These are phyloP conservation scores for Aspergillus alliaceus DNA, from an alignment of 2,329 filamentous ascomycete species.

Conservation along the genomic window DNA sequence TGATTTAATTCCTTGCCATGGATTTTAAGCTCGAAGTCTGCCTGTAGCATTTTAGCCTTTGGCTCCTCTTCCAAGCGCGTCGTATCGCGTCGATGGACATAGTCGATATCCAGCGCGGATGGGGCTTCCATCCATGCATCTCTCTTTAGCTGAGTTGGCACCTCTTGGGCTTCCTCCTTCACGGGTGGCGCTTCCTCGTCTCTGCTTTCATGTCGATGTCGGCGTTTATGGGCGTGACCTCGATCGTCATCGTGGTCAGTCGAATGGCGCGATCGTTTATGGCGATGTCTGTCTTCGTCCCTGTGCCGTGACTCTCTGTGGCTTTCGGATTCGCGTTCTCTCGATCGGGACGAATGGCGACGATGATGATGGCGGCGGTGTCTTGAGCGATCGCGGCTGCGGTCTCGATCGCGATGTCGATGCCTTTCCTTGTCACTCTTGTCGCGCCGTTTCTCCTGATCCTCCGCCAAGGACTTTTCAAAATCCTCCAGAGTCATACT, in stretches of 20 bases:
- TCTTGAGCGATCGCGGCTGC: conserved; percentile 40
- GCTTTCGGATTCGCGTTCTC: conserved; percentile 34
- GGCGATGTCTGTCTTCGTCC: conserved; percentile 57
- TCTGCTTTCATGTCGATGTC: conserved; percentile 38
- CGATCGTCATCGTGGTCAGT: conserved; percentile 52
- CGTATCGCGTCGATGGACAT: conserved; percentile 62
- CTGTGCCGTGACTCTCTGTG: conserved; percentile 43
- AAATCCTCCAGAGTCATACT: conserved; percentile 73
- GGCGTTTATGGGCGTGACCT: conserved; percentile 50
- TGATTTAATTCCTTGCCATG: conserved; percentile 81
- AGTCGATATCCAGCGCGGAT: conserved; percentile 79
- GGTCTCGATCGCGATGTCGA: conserved; percentile 38
- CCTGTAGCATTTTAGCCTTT: conserved; percentile 43
- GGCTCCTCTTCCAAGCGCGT: conserved; percentile 51
- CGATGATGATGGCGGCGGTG: conserved; percentile 48
- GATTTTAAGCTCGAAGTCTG: conserved; percentile 68
- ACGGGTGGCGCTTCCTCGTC: conserved; percentile 42
- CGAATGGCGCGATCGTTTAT: conserved; percentile 64
- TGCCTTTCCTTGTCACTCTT: conserved; percentile 38
- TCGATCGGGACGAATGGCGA: conserved; percentile 37
- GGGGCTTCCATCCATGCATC: conserved; percentile 96
- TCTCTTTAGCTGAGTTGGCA: conserved; percentile 56
- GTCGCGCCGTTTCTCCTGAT: conserved; percentile 41
- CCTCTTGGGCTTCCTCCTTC: conserved; percentile 42
- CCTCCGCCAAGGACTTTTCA: conserved; percentile 71